phyloP scores from a whole-genome alignment of 1,139 yeast species.

The Kodamaea ohmeri region DNA sequence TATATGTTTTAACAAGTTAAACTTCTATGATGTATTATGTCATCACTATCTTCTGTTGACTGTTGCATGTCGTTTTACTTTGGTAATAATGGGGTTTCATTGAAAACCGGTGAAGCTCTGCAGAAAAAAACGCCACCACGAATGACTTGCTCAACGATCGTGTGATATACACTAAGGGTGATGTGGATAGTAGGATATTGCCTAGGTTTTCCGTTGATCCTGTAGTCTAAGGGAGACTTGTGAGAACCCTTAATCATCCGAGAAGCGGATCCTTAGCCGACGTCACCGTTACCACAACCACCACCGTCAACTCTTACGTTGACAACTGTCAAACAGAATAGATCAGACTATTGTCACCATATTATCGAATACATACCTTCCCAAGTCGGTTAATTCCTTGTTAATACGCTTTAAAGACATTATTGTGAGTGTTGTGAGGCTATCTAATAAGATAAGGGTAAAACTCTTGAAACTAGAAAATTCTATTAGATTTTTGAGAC shows the following conservation, averaged over 20 bases:
- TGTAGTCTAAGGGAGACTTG: no score
- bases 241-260: not conserved
- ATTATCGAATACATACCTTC: conserved; percentile 62
- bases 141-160: conserved; percentile 6
- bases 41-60: no score
- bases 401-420: conserved; percentile 95
- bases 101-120: not conserved
- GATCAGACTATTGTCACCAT: not conserved
- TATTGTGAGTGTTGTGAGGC: conserved; percentile 12
- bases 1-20: no score
- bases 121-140: conserved; percentile 6
- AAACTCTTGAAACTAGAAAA: conserved; percentile 6
- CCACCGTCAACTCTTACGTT: no score
- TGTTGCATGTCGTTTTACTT: not conserved
- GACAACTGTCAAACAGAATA: no score
- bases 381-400: conserved; percentile 91
- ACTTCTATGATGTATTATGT: no score
- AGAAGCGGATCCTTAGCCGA: not conserved
- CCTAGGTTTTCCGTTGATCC: no score
- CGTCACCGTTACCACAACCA: not conserved
- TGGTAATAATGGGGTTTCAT: not conserved
- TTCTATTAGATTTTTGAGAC: conserved; percentile 7
- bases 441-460: conserved; percentile 8
- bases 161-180: conserved; percentile 1
- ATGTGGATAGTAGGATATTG: no score